phyloP scores from a whole-genome alignment of 2,329 filamentous ascomycete species.

The Curvularia eragrostidis region DNA sequence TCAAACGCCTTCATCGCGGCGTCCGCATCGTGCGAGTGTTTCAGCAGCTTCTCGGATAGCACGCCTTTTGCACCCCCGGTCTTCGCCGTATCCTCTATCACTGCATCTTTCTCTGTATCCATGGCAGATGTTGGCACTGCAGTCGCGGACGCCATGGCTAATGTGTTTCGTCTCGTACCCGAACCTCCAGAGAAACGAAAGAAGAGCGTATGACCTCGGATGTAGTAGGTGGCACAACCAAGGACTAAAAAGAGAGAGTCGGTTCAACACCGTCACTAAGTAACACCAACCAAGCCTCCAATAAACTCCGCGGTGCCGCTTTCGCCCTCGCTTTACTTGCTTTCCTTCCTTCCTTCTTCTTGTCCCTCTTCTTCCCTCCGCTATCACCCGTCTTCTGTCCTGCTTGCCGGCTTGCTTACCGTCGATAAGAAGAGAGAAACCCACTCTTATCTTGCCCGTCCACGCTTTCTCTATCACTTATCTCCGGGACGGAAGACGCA shows the following conservation, averaged over 20 bases:
- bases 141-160: constrained; percentile 9
- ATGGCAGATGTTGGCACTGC: background rate
- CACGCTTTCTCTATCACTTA: background rate
- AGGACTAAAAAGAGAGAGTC: background rate
- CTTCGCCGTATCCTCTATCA: constrained; percentile 14
- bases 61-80: constrained; percentile 15
- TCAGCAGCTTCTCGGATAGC: constrained; percentile 42
- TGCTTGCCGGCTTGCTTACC: background rate
- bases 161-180: background rate
- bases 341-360: background rate
- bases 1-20: constrained; percentile 66
- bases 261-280: background rate
- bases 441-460: background rate
- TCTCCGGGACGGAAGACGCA: background rate
- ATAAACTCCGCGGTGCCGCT: background rate
- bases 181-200: background rate
- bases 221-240: background rate
- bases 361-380: background rate
- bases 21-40: constrained; percentile 65
- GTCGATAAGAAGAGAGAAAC: background rate
- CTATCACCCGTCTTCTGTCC: background rate
- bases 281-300: too few species aligned
- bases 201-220: background rate
- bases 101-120: constrained; percentile 29
- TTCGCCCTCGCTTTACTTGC: background rate